Conservation (phyloP, 768 basidiomycete species). For the Boletus sp. region DNA sequence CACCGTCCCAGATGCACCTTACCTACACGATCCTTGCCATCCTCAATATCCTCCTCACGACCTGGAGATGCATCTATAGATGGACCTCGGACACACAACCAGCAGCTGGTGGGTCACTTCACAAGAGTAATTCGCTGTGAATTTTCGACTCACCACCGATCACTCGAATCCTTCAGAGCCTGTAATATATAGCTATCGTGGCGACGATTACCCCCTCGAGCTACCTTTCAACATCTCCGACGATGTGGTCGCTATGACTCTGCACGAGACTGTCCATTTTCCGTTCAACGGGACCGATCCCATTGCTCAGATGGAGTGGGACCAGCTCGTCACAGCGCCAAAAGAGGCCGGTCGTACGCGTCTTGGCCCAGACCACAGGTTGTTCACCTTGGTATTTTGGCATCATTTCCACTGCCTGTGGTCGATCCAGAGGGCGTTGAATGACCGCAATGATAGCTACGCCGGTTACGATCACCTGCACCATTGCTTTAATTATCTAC, state of each 20-base stretch:
- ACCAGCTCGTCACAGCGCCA: conserved; percentile 6
- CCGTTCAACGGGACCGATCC: conserved; percentile 5
- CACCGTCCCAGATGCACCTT: neutral
- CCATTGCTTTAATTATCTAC: conserved; percentile 16
- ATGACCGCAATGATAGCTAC: conserved; percentile 4
- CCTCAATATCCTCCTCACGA: neutral
- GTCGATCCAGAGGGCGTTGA: conserved; percentile 11
- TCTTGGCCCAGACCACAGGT: conserved; percentile 11
- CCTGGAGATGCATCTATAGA: neutral
- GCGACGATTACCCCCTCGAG: conserved; percentile 9
- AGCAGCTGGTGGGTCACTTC: neutral
- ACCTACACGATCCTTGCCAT: neutral
- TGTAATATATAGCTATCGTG: conserved; percentile 7
- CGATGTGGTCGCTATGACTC: conserved; percentile 8
- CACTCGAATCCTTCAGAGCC: neutral
- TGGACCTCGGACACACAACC: neutral
- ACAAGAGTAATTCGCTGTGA: neutral
- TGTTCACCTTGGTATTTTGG: conserved; percentile 10
- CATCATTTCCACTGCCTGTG: conserved; percentile 15
- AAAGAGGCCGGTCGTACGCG: conserved; percentile 8
- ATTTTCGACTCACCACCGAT: neutral
- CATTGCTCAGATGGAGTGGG: conserved; percentile 7
- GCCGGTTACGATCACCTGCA: conserved; percentile 9
- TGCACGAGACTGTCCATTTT: conserved; percentile 13
- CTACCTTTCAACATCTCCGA: neutral